Evolutionary conservation across 2,329 filamentous ascomycete species (phyloP).

Genomic region (Alternaria sp.): DNA sequence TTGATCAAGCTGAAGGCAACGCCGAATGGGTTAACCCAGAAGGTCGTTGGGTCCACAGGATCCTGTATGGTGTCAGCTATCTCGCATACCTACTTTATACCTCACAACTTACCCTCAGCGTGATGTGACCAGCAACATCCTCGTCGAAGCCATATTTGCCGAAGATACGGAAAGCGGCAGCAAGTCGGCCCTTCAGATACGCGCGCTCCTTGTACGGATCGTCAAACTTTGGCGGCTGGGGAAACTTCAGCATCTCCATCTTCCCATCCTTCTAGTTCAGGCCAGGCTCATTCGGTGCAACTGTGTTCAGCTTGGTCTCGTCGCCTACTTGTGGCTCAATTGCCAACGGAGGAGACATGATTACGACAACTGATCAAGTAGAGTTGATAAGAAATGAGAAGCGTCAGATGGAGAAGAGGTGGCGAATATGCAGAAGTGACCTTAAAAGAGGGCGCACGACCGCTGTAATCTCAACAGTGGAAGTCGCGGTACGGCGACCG

Average conservation of each 20-base stretch:
- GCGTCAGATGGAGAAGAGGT: neutral
- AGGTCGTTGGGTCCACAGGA: constrained; percentile 66
- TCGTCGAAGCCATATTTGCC: constrained; percentile 53
- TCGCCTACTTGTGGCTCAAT: constrained; percentile 38
- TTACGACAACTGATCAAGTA: neutral
- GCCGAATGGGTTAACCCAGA: constrained; percentile 74
- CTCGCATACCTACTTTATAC: neutral
- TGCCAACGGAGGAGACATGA: constrained; percentile 45
- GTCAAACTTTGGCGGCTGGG: constrained; percentile 48
- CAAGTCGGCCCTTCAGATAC: constrained; percentile 51
- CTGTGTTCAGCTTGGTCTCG: constrained; percentile 38
- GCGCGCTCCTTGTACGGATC: constrained; percentile 50
- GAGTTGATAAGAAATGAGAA: neutral
- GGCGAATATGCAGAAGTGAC: neutral
- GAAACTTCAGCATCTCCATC: constrained; percentile 37
- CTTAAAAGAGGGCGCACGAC: neutral
- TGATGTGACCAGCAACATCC: constrained; percentile 69
- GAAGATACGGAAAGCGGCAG: constrained; percentile 52
- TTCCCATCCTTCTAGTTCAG: constrained; percentile 39
- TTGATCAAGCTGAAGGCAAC: constrained; percentile 69
- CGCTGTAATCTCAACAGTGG: neutral
- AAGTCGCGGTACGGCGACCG: neutral
- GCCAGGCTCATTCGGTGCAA: constrained; percentile 46
- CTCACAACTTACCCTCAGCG: constrained; percentile 57
- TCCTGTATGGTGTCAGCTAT: constrained; percentile 46